Base-by-base conservation (phyloP, 768 basidiomycete genomes). In the Asterophora lycoperdoides region DNA sequence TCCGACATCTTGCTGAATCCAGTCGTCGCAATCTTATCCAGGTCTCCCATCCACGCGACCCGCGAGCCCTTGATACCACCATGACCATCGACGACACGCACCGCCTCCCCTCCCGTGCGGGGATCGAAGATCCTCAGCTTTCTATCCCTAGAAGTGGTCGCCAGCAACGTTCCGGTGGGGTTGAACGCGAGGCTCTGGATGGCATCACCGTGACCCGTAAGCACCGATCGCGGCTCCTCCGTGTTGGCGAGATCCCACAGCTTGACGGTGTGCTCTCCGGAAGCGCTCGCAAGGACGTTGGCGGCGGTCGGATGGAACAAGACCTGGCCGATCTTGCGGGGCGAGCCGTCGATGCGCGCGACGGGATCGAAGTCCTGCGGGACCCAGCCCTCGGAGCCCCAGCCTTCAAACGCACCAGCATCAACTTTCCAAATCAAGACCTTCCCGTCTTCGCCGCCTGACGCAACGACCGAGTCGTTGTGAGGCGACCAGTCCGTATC, bases 1-100 rank as follows among this genome's bases (percentile, higher is more conserved):
- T 99, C 95, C 41, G 89, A 91, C 90, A 94, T 95, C 68, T 84
- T 91, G 69, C 89, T 92, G 69, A 98, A 98, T 0, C 95, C 95
- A 11, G 95, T 99, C 11, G 95, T 98, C 11, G 87, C 91, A 62
- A 97, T 79, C 54, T 81, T 82, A 64, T 93, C 93, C 41, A 79
- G 68, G 47, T 90, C 88, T 37, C 96, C 95, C 81, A 96, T 81
- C 89, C 91, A 98, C 20, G 78, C 74, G 3, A 93, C 86, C 14
- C 95, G 77, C 3, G 91, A 81, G 3, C 92, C 92, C 68, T 97
- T 98, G 66, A 98, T 85, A 8, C 96, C 96, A 17, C 82, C 82
- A 64, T 98, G 93, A 0, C 93, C 89, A 60, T 98, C 95, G 7
- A 80, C 70, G 23, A 83, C 67, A 41, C 91, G 79, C 29, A 98